These are phyloP conservation scores for Trichosporon inkin DNA, from an alignment of 1,284 basidiomycete species.

Conservation along the genomic window DNA sequence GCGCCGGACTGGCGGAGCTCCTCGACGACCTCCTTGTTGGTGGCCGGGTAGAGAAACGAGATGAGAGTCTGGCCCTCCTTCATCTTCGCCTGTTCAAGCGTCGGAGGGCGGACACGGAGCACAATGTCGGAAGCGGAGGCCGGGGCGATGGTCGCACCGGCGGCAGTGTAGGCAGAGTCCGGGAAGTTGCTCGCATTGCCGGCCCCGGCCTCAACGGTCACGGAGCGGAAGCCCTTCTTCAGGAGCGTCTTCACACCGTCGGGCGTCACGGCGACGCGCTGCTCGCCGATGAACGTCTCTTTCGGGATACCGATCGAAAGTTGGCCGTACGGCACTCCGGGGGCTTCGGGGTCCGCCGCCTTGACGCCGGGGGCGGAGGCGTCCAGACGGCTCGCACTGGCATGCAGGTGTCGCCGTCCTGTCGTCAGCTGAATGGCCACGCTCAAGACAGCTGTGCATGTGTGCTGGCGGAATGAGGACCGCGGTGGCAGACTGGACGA, in stretches of 20 bases:
- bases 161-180: constrained; percentile 68
- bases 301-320: constrained; percentile 71
- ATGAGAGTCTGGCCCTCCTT: constrained; percentile 70
- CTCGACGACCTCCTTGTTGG: constrained; percentile 69
- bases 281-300: constrained; percentile 69
- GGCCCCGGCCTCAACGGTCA: constrained; percentile 68
- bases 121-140: constrained; percentile 64
- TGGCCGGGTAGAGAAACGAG: constrained; percentile 75
- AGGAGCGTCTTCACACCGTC: constrained; percentile 65
- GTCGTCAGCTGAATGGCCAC: neutral
- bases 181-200: constrained; percentile 69
- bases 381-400: neutral
- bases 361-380: neutral
- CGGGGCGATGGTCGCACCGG: constrained; percentile 69
- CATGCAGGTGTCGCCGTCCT: constrained; percentile 3
- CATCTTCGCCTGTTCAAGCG: constrained; percentile 56
- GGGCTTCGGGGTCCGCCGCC: neutral
- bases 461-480: no score
- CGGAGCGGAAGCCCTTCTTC: constrained; percentile 71
- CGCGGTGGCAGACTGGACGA: no score
- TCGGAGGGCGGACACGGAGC: constrained; percentile 73
- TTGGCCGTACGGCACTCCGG: constrained; percentile 64
- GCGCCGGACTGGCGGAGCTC: constrained; percentile 60
- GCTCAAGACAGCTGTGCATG: no score
- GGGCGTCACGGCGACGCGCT: constrained; percentile 72